These are phyloP conservation scores for Triadica sebifera DNA, from an alignment of 345 rosid species.

Conservation along the genomic window DNA sequence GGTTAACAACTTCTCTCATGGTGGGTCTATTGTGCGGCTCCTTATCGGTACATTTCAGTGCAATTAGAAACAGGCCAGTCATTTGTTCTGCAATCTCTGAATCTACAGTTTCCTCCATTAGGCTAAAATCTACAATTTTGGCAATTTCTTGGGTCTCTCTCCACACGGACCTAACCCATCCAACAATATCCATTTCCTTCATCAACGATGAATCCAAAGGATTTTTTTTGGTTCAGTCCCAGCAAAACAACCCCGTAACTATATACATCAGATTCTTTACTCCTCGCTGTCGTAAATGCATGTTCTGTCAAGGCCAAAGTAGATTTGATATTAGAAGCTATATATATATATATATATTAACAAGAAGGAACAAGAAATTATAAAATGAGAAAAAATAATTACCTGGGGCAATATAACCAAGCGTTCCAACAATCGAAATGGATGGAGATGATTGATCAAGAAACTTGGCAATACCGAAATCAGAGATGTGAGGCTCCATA, in stretches of 20 bases:
- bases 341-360: background rate
- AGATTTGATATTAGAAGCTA: background rate
- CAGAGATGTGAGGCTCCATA: conserved; percentile 76
- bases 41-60: conserved; percentile 59
- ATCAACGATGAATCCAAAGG: conserved; percentile 13
- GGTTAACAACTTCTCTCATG: conserved; percentile 69
- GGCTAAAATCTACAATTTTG: conserved; percentile 42
- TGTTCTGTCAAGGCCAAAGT: conserved; percentile 43
- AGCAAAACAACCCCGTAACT: conserved; percentile 31
- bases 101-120: conserved; percentile 47
- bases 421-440: conserved; percentile 50
- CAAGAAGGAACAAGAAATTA: background rate
- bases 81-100: conserved; percentile 47
- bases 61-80: conserved; percentile 39
- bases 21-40: conserved; percentile 59
- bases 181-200: conserved; percentile 40
- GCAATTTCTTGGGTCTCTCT: conserved; percentile 29
- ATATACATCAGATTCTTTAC: conserved; percentile 38
- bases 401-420: conserved; percentile 94
- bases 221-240: conserved; percentile 24
- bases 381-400: background rate
- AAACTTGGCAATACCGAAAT: conserved; percentile 73
- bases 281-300: conserved; percentile 46
- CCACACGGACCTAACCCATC: conserved; percentile 52
- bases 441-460: conserved; percentile 48